Percentiles rank a stretch among this genome's conserved stretches.
phyloP scores from a whole-genome alignment of 345 rosid species.

The thale cress (Arabidopsis thaliana) region TAIR10.1 NC_003070.9:5022001-5022500 shows the following conservation, averaged over 20 bases:
- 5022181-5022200: neutral
- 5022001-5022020: conserved; percentile 4
- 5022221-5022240: neutral
- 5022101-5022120: neutral
- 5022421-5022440: conserved; percentile 18
- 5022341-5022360: neutral
- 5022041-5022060: neutral
- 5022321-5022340: neutral
- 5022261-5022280: neutral
- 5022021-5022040: neutral
- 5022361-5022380: conserved; percentile 11
- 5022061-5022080: no score
- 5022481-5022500: neutral
- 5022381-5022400: conserved; percentile 1
- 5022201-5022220: neutral
- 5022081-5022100: no score
- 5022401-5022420: conserved; percentile 27
- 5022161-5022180: neutral
- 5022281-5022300: neutral
- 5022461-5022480: neutral
- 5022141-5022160: no score
- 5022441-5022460: conserved; percentile 26
- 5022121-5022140: neutral
- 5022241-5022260: neutral
- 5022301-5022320: neutral